These are phyloP conservation scores for Quambalaria eucalypti DNA, from an alignment of 1,284 basidiomycete species.

Conservation along the genomic window DNA sequence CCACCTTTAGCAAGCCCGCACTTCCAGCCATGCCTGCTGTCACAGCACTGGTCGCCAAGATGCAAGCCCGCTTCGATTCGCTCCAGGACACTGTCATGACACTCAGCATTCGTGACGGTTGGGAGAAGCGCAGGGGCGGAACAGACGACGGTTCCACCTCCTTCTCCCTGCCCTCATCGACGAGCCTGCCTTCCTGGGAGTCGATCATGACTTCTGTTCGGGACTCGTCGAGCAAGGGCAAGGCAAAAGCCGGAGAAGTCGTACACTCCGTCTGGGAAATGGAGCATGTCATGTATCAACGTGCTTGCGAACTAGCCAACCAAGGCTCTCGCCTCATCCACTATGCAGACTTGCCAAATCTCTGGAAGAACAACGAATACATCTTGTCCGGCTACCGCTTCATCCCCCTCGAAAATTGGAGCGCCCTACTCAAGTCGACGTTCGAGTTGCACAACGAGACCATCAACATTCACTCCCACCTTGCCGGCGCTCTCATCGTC, in stretches of 20 bases:
- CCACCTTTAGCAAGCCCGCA: no score
- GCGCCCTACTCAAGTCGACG: conserved; percentile 29
- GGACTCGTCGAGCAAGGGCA: not conserved
- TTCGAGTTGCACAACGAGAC: conserved; percentile 47
- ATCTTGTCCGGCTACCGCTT: conserved; percentile 45
- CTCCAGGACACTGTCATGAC: conserved; percentile 27
- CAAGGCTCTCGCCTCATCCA: conserved; percentile 32
- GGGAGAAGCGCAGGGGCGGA: not conserved
- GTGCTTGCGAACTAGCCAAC: conserved; percentile 35
- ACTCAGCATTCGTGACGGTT: conserved; percentile 25
- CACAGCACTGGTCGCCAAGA: conserved; percentile 18
- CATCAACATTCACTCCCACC: conserved; percentile 44
- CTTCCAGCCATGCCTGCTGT: conserved; percentile 9
- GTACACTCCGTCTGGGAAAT: conserved; percentile 26
- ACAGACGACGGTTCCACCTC: not conserved
- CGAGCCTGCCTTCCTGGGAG: not conserved
- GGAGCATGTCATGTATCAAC: conserved; percentile 34
- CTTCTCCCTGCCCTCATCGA: not conserved
- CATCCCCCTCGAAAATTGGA: conserved; percentile 38
- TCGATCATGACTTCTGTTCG: not conserved
- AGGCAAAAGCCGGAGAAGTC: not conserved
- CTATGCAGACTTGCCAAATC: conserved; percentile 34
- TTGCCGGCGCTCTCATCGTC: conserved; percentile 35
- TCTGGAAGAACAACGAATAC: conserved; percentile 45
- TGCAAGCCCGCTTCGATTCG: conserved; percentile 24